Base-by-base conservation (phyloP, 768 basidiomycete genomes). In the Mycena capillaripes region DNA sequence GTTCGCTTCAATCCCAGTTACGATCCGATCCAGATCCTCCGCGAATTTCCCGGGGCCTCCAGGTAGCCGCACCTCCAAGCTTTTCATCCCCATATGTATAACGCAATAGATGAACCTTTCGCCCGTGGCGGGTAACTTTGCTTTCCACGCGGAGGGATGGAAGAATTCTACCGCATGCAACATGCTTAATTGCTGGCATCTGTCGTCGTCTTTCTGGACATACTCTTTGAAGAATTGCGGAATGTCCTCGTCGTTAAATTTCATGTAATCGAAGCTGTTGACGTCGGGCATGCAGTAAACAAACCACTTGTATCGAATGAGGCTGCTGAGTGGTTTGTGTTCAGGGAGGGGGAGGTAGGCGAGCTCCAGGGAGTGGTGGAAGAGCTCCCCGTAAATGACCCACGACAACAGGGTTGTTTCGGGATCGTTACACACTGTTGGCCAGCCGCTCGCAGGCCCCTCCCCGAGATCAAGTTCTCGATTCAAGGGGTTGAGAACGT, bases 281-380 rank as follows among this genome's bases (percentile, higher is more conserved):
- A 65, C 61, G n/a, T 74, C 70, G 55, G 73, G 73, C 60, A 74
- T 55, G 73, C 73, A 74, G 27, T 68, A 74, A 2, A 70, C 73
- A 27, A 74, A 68, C 73, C 66, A 71, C 50, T 71, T 74, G 73
- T 64, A 69, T 10, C 73, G 53, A 6, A 55, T 64, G 50, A 74
- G 11, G 25, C 66, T 71, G 66, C 73, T 71, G 30, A 74, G 60
- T 6, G 72, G 72, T 61, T 66, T 64, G 29, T 61, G 23, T 3
- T 27, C 23, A 25, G 63, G 60, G 30, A 67, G 36, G 0, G 65
- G 57, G 17, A 67, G 65, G 27, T 67, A 74, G 21, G 46, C 60
- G 21, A 74, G 65, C 30, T 74, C 73, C 42, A 64, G 50, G 23
- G 70, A 69, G 57, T 69, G 70, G 66, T 71, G 73, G 46, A 74